Evolutionary conservation across 352 stramenopile species (phyloP).

Genomic region (Phytophthora multivora): DNA sequence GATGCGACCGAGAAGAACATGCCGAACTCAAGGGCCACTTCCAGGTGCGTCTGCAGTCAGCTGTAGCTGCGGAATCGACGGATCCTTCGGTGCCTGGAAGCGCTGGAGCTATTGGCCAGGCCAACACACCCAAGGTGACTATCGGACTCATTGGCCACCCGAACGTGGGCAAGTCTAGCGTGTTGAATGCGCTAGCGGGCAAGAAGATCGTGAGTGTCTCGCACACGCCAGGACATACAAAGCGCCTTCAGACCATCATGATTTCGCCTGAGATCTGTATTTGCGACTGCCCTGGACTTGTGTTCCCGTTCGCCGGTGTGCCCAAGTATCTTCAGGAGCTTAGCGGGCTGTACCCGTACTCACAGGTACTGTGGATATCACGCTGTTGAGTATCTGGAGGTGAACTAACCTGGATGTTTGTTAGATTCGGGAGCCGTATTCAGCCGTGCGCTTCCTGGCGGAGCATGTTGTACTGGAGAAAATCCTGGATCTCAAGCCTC

Average conservation of each 20-base stretch:
- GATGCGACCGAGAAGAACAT: constrained; percentile 79
- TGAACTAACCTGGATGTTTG: constrained; percentile 3
- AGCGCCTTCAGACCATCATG: constrained; percentile 86
- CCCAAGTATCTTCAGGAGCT: constrained; percentile 87
- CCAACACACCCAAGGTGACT: constrained; percentile 62
- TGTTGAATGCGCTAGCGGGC: constrained; percentile 83
- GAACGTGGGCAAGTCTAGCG: constrained; percentile 90
- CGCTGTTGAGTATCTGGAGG: neutral
- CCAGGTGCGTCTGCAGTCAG: constrained; percentile 49
- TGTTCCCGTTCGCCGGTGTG: constrained; percentile 83
- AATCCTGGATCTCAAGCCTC: constrained; percentile 73
- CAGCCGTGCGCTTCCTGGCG: constrained; percentile 82
- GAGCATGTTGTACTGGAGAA: constrained; percentile 77
- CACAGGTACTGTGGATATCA: constrained; percentile 49
- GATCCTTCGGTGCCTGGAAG: constrained; percentile 32
- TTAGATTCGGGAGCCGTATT: constrained; percentile 90
- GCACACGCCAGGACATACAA: constrained; percentile 86
- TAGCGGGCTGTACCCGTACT: constrained; percentile 82
- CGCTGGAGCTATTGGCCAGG: constrained; percentile 34
- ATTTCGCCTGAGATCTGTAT: constrained; percentile 85
- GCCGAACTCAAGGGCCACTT: constrained; percentile 64
- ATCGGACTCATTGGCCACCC: constrained; percentile 90
- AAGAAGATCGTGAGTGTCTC: constrained; percentile 90
- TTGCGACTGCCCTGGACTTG: constrained; percentile 85
- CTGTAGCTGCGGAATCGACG: constrained; percentile 26